These are phyloP conservation scores for Tuber magnatum DNA, from an alignment of 495 filamentous ascomycete species.

Conservation along the genomic window DNA sequence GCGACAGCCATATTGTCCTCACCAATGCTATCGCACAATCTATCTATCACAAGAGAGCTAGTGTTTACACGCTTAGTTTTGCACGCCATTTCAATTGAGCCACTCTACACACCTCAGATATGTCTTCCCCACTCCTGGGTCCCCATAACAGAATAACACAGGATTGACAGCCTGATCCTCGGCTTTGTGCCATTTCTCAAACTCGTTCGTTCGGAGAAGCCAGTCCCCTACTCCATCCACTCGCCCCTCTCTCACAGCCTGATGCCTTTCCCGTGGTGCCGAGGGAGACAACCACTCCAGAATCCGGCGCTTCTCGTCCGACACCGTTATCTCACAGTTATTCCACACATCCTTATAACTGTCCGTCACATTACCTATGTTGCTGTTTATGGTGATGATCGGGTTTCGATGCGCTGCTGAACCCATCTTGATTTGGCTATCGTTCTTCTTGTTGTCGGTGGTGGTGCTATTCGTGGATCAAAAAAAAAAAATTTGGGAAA, in stretches of 20 bases:
- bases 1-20: not conserved
- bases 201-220: not conserved
- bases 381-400: not conserved
- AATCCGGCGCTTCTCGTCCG: not conserved
- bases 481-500: not conserved
- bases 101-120: not conserved
- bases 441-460: not conserved
- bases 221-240: not conserved
- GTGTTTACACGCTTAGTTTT: not conserved
- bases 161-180: not conserved
- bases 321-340: not conserved
- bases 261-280: not conserved
- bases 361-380: not conserved
- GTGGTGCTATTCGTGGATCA: not conserved
- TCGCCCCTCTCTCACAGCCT: not conserved
- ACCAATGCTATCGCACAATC: not conserved
- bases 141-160: not conserved
- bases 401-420: not conserved
- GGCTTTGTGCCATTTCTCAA: not conserved
- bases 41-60: not conserved
- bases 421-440: not conserved
- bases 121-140: not conserved
- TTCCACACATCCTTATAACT: not conserved
- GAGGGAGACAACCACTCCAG: not conserved
- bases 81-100: not conserved